Evolutionary conservation across 768 basidiomycete genomes (phyloP).

Genomic region (Tulasnella calospora): DNA sequence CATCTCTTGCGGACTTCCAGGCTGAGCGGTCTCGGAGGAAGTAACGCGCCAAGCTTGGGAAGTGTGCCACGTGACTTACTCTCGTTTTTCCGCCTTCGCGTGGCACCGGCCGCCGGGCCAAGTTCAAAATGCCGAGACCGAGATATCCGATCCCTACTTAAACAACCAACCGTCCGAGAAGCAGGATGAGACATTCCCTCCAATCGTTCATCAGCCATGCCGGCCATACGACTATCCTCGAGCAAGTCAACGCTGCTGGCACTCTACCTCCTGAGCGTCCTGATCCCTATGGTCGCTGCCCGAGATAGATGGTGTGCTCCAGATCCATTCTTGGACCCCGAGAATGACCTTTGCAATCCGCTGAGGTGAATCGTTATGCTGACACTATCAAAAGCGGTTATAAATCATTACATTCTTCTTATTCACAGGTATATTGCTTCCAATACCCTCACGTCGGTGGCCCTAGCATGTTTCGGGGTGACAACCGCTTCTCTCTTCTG

Average conservation of each 20-base stretch:
- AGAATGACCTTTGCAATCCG: conserved; percentile 50
- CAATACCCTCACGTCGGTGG: conserved; percentile 48
- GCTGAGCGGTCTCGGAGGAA: not conserved
- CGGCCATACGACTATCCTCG: not conserved
- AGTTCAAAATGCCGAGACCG: not conserved
- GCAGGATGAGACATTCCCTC: not conserved
- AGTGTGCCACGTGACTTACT: not conserved
- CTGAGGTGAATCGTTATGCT: conserved; percentile 40
- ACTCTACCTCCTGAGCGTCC: not conserved
- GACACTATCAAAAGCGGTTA: not conserved
- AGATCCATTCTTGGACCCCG: conserved; percentile 40
- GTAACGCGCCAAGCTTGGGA: not conserved
- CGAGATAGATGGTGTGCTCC: not conserved
- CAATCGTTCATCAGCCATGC: not conserved
- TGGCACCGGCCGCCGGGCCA: not conserved
- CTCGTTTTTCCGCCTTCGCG: not conserved
- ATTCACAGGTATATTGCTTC: conserved; percentile 41
- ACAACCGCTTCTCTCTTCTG: conserved; percentile 41
- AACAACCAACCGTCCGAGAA: not conserved
- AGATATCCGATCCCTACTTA: not conserved
- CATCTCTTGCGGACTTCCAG: not conserved
- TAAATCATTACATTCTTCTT: not conserved
- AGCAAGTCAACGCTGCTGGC: not conserved
- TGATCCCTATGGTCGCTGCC: not conserved
- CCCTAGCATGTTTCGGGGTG: conserved; percentile 42